A percentile compares a stretch with the other conserved stretches of the same genome.
These are phyloP conservation scores for Phyllosticta ampelicida DNA, from an alignment of 2,329 filamentous ascomycete species.

Conservation along the genomic window DNA sequence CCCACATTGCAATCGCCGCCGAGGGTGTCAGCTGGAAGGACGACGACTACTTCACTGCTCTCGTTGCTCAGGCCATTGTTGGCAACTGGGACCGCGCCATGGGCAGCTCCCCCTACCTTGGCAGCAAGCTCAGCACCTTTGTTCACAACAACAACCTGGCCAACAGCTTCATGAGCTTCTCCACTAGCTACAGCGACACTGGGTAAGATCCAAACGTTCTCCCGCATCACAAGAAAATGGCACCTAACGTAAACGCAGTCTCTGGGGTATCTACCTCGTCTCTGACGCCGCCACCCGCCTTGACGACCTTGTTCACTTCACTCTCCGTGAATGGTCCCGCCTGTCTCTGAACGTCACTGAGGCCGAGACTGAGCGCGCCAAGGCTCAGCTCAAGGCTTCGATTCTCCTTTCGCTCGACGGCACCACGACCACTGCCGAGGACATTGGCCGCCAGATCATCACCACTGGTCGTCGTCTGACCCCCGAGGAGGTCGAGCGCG, in stretches of 20 bases:
- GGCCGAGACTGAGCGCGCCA: slow-evolving; percentile 93
- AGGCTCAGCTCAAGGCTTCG: slow-evolving; percentile 97
- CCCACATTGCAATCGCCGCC: slow-evolving; percentile 96
- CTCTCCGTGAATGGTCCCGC: slow-evolving; percentile 95
- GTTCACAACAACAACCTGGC: slow-evolving; percentile 91
- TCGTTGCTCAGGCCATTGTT: slow-evolving; percentile 96
- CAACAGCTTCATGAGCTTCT: slow-evolving; percentile 99
- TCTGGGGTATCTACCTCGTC: slow-evolving; percentile 99
- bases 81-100: slow-evolving; percentile 99
- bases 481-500: slow-evolving; percentile 88
- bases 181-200: slow-evolving; percentile 98
- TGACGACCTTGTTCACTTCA: slow-evolving; percentile 96
- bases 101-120: slow-evolving; percentile 93
- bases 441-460: slow-evolving; percentile 97
- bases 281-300: slow-evolving; percentile 78
- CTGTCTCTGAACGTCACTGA: slow-evolving; percentile 79
- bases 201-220: slow-evolving; percentile 53
- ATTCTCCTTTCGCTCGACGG: slow-evolving; percentile 95
- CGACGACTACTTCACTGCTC: slow-evolving; percentile 95
- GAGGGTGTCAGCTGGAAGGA: slow-evolving; percentile 99
- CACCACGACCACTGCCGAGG: slow-evolving; percentile 93
- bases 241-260: slow-evolving; percentile 43
- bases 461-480: slow-evolving; percentile 88
- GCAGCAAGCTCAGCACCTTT: slow-evolving; percentile 93
- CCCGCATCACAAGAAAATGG: not conserved